Evolutionary conservation across 164 flowering plant species (phyloP).

Genomic region (Liquidambar formosana): DNA sequence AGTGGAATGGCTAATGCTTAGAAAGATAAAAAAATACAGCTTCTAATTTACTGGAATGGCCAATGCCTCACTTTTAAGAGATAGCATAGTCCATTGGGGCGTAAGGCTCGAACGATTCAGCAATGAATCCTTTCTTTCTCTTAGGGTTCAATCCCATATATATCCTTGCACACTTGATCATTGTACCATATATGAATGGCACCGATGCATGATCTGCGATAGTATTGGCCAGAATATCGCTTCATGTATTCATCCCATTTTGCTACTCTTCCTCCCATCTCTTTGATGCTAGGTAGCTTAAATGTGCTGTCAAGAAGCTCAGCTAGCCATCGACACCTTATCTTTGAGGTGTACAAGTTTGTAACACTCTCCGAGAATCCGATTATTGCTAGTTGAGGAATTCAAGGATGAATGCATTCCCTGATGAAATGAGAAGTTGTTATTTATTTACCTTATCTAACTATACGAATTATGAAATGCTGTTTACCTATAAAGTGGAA

Average conservation of each 20-base stretch:
- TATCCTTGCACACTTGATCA: slow-evolving; percentile 71
- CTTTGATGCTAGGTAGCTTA: slow-evolving; percentile 46
- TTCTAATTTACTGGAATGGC: neutral
- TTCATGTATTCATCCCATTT: slow-evolving; percentile 55
- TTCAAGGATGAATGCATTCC: slow-evolving; percentile 55
- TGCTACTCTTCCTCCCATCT: slow-evolving; percentile 52
- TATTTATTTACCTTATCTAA: no score
- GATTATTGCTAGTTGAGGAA: slow-evolving; percentile 62
- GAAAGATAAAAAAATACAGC: no score
- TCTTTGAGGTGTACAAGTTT: slow-evolving; percentile 60
- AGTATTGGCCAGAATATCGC: slow-evolving; percentile 28
- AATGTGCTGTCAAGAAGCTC: slow-evolving; percentile 47
- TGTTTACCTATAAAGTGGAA: slow-evolving; percentile 59
- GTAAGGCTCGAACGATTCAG: slow-evolving; percentile 61
- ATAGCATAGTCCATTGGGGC: slow-evolving; percentile 52
- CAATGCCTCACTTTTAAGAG: neutral
- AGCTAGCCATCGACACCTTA: slow-evolving; percentile 57
- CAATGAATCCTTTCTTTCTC: slow-evolving; percentile 55
- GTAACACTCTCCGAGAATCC: slow-evolving; percentile 56
- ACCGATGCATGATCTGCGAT: slow-evolving; percentile 47
- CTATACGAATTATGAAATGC: no score
- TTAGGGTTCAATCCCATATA: slow-evolving; percentile 70
- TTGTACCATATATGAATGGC: slow-evolving; percentile 66
- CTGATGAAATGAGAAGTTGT: slow-evolving; percentile 17
- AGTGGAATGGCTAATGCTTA: no score